phyloP scores from a whole-genome alignment of 2,329 filamentous ascomycete species.

The Canariomyces notabilis region DNA sequence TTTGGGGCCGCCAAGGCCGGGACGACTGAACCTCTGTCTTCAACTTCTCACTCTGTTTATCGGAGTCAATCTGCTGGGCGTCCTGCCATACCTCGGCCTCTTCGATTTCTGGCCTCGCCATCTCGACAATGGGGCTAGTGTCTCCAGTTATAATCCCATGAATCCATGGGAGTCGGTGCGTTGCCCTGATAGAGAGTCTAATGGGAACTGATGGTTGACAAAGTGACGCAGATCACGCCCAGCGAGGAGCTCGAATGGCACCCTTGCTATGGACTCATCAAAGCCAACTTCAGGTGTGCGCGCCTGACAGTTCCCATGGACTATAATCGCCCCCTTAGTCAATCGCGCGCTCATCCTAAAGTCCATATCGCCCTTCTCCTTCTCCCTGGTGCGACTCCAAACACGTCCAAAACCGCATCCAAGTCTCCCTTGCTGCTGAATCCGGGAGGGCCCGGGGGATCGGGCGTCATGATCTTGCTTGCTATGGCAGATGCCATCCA shows the following conservation, averaged over 20 bases:
- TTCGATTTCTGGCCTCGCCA: background rate
- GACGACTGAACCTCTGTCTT: background rate
- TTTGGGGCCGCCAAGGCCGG: background rate
- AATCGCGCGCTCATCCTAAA: slow-evolving; percentile 29
- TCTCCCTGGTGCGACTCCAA: slow-evolving; percentile 28
- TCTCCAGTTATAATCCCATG: background rate
- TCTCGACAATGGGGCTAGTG: background rate
- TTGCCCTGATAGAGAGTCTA: background rate
- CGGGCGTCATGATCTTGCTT: slow-evolving; percentile 32
- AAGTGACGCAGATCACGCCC: slow-evolving; percentile 35
- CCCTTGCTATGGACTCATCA: slow-evolving; percentile 32
- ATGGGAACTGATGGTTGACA: background rate
- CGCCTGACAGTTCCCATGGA: slow-evolving; percentile 45
- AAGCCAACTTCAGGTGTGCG: slow-evolving; percentile 34
- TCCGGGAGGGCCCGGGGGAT: slow-evolving; percentile 44
- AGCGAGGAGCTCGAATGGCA: slow-evolving; percentile 41
- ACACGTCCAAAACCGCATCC: slow-evolving; percentile 27
- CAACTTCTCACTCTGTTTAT: background rate
- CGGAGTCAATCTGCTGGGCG: background rate
- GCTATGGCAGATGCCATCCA: slow-evolving; percentile 30
- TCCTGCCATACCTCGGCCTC: background rate
- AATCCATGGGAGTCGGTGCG: slow-evolving; percentile 13
- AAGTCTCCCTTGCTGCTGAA: slow-evolving; percentile 41
- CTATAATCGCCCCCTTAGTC: slow-evolving; percentile 38
- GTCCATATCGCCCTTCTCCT: slow-evolving; percentile 37